Base-by-base conservation (phyloP, 306 rosid genomes). In the Malus domestica region DNA sequence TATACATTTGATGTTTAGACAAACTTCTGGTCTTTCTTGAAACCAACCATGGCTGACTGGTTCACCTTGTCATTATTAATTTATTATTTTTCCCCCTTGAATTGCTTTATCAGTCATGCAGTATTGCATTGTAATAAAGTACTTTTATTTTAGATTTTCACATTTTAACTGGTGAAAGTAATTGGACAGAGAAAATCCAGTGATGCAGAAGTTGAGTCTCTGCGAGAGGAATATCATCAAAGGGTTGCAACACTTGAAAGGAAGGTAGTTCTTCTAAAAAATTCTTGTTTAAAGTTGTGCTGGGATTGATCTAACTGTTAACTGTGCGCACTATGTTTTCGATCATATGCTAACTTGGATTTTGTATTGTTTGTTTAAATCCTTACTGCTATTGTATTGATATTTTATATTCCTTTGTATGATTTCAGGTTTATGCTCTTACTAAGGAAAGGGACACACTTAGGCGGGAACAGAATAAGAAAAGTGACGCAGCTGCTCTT, bases 211-310 rank as follows among this genome's bases (percentile, higher is more conserved):
- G 78, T 96, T 33, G 98, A 96, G 80, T 86, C 96, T 80, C 85
- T 93, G 87, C 91, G 99, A 60, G 99, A 96, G 93, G 99, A 93
- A 81, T 92, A 93, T 87, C 99, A 96, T 81, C 97, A 96, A 70
- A 93, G 96, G 86, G 96, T 91, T 83, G 78, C 98, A 82, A 86
- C 85, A 71, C 80, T 96, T 40, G 99, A 96, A 85, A 87, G 98
- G 84, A 96, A 91, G 99, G 99, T 93, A 81, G 30, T 58, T 73
- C 46, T 73, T 67, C 73, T 71, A 40, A 22, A 68, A 62, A 42
- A 49, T 30, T 57, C n/a, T 55, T 80, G 62, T 62, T 69, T 74
- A 76, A 67, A 46, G 72, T 44, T 70, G 8, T 55, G 70, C n/a
- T 44, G 61, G 30, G 52, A n/a, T 66, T 80, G 51, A 7, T 27